Evolutionary conservation across 176 grass and related monocot genomes (phyloP), one percentile per base, ranked within the genome.

Genomic region (Oryza meridionalis): DNA sequence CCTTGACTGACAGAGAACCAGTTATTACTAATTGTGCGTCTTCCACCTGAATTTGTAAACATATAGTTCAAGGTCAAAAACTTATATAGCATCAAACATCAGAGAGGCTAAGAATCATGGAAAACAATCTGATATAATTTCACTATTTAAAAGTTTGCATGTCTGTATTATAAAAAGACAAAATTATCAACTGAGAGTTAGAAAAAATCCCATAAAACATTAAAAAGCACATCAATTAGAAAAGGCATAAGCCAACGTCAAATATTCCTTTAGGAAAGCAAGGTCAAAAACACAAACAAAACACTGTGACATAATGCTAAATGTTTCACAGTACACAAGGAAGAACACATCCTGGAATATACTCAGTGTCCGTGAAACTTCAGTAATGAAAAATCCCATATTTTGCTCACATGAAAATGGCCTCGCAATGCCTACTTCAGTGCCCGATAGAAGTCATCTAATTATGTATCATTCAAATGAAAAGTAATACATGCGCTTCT

Each of bases 1-100:
- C 97, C 97, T 88, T 99, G 97, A 85, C 93, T 94, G 42, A 99
- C 91, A 72, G 97, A 99, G 22, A 99, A 67, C 93, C 97, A 94
- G 72, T 88, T 94, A 72, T 43, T 91, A 64, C 97, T 89, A 49
- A 91, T 83, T 86, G 88, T 93, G 25, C 86, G 89, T 51, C 85
- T 96, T 78, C 97, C 93, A 86, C 89, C 97, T 99, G 75, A 37
- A 84, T 65, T 72, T 43, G 46, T 88, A 66, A 69, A 69, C 15
- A 70, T 40, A 81, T 29, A 73, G 55, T 38, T 81, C 10, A 77
- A 74, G 37, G 46, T 81, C 13, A 77, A 74, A 81, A 81, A 47
- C 0, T 72, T 9, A 69, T 62, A 9, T 62, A 27, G 40, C 15
- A 62, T 31, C 71, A 77, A 46, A 84, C 9, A 44, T 51, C 65